Evolutionary conservation across 495 filamentous ascomycete species (phyloP), one percentile per base, ranked within the genome.

Genomic region (Astrothelium subdiscretum): DNA sequence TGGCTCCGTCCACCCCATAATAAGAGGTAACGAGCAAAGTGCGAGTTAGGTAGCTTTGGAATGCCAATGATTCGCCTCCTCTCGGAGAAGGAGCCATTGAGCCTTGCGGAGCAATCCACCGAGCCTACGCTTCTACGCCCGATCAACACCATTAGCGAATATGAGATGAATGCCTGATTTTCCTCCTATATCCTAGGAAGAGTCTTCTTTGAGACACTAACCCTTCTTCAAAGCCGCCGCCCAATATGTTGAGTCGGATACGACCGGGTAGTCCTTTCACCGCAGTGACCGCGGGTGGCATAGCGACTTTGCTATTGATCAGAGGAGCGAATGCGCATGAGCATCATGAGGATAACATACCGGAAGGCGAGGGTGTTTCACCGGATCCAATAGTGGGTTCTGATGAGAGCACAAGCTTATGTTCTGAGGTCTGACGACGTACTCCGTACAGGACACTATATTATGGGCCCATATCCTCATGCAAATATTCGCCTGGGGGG

Each of bases 401-500:
- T 48, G 12, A 20, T 26, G 44, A 63, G 61, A 26, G 20, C 18
- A 20, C 15, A 38, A 29, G 20, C n/a, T 22, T 8, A 18, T 44
- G 20, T 1, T 31, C 48, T 54, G 20, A 32, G 27, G 32, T 51
- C 66, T 69, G 42, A 69, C 58, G 44, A 27, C 58, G 31, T n/a
- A n/a, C n/a, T n/a, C n/a, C n/a, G n/a, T 27, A 48, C 58, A 92
- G 87, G 90, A 96, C 67, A 78, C 83, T 58, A 94, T 82, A 68
- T 72, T 98, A 85, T 98, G 92, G 94, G 77, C 86, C 31, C 94
- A 98, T 73, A 97, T 98, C 68, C 80, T 95, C 61, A 70, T 95
- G n/a, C 91, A 96, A 81, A 86, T 85, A 63, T 66, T 90, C 31
- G 80, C 90, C 29, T 97, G 95, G 80, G 94, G 94, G 59, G 75